A percentile compares a stretch with the other conserved stretches of the same genome.
phyloP scores from a whole-genome alignment of 768 basidiomycete genomes.

The Lactarius akahatsu region DNA sequence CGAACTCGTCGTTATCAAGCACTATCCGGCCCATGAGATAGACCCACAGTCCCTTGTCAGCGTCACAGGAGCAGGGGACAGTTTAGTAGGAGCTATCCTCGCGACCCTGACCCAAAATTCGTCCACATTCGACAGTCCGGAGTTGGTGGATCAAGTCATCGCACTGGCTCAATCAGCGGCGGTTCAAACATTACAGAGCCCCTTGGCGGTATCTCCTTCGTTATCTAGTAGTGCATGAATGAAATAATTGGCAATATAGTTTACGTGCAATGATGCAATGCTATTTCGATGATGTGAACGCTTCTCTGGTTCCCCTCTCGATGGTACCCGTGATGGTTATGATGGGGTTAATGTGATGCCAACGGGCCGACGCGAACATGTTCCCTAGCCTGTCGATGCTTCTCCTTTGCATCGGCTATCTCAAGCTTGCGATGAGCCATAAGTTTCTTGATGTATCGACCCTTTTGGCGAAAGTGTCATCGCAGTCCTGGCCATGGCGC shows the following conservation, averaged over 20 bases:
- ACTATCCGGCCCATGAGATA: constrained; percentile 62
- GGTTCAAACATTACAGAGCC: constrained; percentile 54
- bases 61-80: constrained; percentile 92
- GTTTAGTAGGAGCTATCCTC: constrained; percentile 81
- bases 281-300: background rate
- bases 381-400: constrained; percentile 49
- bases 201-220: constrained; percentile 62
- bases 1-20: constrained; percentile 59
- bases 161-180: constrained; percentile 65
- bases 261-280: constrained; percentile 4
- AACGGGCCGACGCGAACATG: constrained; percentile 62
- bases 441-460: constrained; percentile 54
- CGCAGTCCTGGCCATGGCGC: background rate
- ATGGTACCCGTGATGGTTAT: background rate
- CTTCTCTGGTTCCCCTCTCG: background rate
- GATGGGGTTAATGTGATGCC: constrained; percentile 25
- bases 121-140: constrained; percentile 47
- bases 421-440: constrained; percentile 42
- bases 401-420: constrained; percentile 47
- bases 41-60: constrained; percentile 46
- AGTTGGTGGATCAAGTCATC: constrained; percentile 46
- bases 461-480: constrained; percentile 37
- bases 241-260: constrained; percentile 6
- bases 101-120: constrained; percentile 53
- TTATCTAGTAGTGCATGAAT: constrained; percentile 41